phyloP scores from a whole-genome alignment of 1,284 basidiomycete genomes.

The Lentinula novae-zelandiae region DNA sequence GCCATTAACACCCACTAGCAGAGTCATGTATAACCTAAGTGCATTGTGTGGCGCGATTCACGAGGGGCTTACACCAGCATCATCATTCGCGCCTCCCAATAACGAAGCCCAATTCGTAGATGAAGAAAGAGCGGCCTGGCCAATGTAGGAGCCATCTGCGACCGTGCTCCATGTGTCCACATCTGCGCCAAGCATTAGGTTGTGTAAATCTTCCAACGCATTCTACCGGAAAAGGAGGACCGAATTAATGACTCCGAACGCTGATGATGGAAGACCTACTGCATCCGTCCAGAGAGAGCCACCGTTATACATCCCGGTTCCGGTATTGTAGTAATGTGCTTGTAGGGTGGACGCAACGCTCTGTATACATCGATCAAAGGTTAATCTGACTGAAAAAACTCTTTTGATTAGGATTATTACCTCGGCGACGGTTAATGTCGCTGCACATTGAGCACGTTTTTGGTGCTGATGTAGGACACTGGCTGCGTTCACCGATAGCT shows the following conservation, averaged over 20 bases:
- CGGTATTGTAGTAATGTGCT: conserved; percentile 34
- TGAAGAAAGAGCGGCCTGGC: conserved; percentile 33
- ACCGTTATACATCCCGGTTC: conserved; percentile 35
- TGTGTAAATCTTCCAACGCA: conserved; percentile 51
- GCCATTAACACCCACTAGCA: conserved; percentile 48
- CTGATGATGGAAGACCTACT: conserved; percentile 25
- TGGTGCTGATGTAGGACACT: neutral
- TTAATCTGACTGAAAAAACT: neutral
- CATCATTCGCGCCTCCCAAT: conserved; percentile 44
- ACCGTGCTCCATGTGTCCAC: conserved; percentile 34
- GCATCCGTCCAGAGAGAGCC: conserved; percentile 52
- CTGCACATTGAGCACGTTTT: conserved; percentile 25
- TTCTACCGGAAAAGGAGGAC: conserved; percentile 32
- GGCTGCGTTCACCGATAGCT: neutral
- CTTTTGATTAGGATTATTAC: conserved; percentile 16
- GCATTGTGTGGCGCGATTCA: neutral
- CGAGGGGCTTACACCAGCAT: conserved; percentile 37
- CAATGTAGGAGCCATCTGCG: conserved; percentile 40
- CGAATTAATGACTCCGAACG: neutral
- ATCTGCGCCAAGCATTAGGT: conserved; percentile 44
- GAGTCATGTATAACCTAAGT: neutral
- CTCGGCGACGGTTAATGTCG: conserved; percentile 28
- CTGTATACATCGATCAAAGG: conserved; percentile 22
- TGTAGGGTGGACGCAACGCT: conserved; percentile 39
- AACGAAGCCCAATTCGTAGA: conserved; percentile 38